phyloP scores from a whole-genome alignment of 768 basidiomycete genomes.

The Dendrothele bispora region DNA sequence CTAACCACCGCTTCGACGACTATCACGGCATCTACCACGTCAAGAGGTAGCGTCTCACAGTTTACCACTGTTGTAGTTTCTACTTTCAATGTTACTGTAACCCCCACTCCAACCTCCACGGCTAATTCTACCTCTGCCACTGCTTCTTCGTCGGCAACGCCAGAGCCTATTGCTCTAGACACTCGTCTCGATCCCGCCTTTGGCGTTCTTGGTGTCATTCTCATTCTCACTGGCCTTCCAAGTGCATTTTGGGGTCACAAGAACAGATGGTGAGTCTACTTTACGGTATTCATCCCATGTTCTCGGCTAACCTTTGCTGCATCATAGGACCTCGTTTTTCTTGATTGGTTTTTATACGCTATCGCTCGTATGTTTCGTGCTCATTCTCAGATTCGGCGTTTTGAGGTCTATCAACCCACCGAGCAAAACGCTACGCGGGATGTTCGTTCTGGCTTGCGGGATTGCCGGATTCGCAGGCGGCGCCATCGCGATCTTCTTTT shows the following conservation, averaged over 20 bases:
- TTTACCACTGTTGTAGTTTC: slow-evolving; percentile 59
- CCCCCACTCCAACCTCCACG: slow-evolving; percentile 42
- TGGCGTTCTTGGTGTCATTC: slow-evolving; percentile 82
- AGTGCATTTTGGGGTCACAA: slow-evolving; percentile 93
- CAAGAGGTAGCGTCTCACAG: slow-evolving; percentile 48
- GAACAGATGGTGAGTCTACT: slow-evolving; percentile 77
- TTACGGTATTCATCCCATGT: slow-evolving; percentile 13
- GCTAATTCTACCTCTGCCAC: slow-evolving; percentile 35
- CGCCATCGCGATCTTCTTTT: slow-evolving; percentile 87
- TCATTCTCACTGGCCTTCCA: slow-evolving; percentile 88
- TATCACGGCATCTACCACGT: slow-evolving; percentile 44
- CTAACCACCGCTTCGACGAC: slow-evolving; percentile 55
- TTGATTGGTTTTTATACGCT: slow-evolving; percentile 90
- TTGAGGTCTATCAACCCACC: slow-evolving; percentile 83
- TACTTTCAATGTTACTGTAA: slow-evolving; percentile 58
- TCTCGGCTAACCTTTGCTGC: slow-evolving; percentile 9
- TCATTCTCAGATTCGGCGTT: slow-evolving; percentile 89
- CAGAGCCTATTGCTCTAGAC: slow-evolving; percentile 44
- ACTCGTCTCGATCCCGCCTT: slow-evolving; percentile 86
- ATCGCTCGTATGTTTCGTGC: slow-evolving; percentile 80
- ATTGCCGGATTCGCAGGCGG: slow-evolving; percentile 86
- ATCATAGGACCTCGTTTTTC: slow-evolving; percentile 85
- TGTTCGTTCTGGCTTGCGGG: slow-evolving; percentile 82
- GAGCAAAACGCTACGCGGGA: slow-evolving; percentile 72
- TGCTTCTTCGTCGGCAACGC: slow-evolving; percentile 41